These are phyloP conservation scores for Rutstroemia sp. DNA, from an alignment of 2,329 filamentous ascomycete genomes.

Conservation along the genomic window DNA sequence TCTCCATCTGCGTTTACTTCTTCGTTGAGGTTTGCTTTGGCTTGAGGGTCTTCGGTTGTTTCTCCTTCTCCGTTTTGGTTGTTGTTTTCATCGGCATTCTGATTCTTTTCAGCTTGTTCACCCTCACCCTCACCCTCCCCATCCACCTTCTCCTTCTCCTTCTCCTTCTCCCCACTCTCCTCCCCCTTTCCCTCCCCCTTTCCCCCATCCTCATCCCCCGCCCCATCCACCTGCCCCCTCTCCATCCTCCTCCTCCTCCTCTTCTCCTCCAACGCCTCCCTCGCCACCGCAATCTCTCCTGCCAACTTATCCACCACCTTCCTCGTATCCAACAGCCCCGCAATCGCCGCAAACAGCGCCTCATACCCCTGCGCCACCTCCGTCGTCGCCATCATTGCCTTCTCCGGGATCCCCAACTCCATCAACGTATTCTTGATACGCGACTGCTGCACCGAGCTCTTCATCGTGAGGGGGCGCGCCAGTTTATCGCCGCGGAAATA, in stretches of 20 bases:
- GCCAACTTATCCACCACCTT: constrained; percentile 73
- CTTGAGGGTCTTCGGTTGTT: not conserved
- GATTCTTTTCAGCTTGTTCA: constrained; percentile 16
- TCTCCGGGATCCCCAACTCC: constrained; percentile 60
- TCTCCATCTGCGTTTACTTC: constrained; percentile 9
- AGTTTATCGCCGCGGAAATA: constrained; percentile 83
- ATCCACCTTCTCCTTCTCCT: constrained; percentile 39
- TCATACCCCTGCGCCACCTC: constrained; percentile 66
- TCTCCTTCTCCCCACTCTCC: constrained; percentile 31
- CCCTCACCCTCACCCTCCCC: constrained; percentile 39
- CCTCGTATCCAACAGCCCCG: constrained; percentile 61
- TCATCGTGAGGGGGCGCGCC: constrained; percentile 70
- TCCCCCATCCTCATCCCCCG: no score
- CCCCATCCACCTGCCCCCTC: no score
- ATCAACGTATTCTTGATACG: constrained; percentile 67
- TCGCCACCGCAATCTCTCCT: constrained; percentile 56
- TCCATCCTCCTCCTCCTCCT: no score
- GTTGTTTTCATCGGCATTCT: no score
- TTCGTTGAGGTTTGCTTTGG: not conserved
- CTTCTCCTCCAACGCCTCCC: constrained; percentile 17
- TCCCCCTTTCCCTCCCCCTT: constrained; percentile 29
- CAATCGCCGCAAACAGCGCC: constrained; percentile 58
- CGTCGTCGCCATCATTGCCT: constrained; percentile 68
- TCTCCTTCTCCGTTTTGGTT: not conserved
- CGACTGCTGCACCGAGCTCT: constrained; percentile 66